phyloP scores from a whole-genome alignment of 495 filamentous ascomycete species.

The Glarea lozoyensis region DNA sequence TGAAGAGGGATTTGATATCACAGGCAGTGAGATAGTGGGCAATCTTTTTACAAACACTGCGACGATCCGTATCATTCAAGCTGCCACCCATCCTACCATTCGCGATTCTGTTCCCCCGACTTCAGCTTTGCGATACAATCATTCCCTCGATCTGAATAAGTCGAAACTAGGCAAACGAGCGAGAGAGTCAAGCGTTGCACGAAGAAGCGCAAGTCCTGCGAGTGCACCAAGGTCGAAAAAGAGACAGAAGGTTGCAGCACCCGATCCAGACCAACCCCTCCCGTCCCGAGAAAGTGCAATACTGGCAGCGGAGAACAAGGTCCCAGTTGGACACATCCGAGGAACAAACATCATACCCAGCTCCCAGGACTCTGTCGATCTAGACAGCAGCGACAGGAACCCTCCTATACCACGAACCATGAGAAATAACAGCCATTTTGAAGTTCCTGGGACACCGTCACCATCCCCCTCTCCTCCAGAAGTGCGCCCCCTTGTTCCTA shows the following conservation, averaged over 20 bases:
- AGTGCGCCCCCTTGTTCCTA: background rate
- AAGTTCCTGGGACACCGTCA: constrained; percentile 9
- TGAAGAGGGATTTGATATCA: constrained; percentile 20
- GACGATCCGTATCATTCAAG: constrained; percentile 17
- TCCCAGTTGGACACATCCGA: background rate
- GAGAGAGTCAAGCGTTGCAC: constrained; percentile 5
- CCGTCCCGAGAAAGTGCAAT: constrained; percentile 12
- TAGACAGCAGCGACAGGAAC: background rate
- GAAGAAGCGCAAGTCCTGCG: constrained; percentile 3
- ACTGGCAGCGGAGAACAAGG: background rate
- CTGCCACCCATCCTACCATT: constrained; percentile 1
- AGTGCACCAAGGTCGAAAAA: constrained; percentile 11
- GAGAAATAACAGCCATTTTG: constrained; percentile 6
- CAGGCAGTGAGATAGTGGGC: constrained; percentile 16
- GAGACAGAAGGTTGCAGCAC: constrained; percentile 11
- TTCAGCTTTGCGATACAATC: constrained; percentile 17
- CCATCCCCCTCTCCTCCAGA: constrained; percentile 12
- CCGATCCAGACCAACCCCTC: constrained; percentile 18
- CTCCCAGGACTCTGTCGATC: constrained; percentile 11
- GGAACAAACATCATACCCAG: constrained; percentile 9
- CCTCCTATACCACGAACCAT: constrained; percentile 9
- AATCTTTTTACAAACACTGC: constrained; percentile 10
- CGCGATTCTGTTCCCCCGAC: constrained; percentile 21
- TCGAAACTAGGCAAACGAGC: too few relatives aligned
- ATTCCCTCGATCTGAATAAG: background rate